phyloP scores from a whole-genome alignment of 345 rosid genomes.

The Laguncularia racemosa region DNA sequence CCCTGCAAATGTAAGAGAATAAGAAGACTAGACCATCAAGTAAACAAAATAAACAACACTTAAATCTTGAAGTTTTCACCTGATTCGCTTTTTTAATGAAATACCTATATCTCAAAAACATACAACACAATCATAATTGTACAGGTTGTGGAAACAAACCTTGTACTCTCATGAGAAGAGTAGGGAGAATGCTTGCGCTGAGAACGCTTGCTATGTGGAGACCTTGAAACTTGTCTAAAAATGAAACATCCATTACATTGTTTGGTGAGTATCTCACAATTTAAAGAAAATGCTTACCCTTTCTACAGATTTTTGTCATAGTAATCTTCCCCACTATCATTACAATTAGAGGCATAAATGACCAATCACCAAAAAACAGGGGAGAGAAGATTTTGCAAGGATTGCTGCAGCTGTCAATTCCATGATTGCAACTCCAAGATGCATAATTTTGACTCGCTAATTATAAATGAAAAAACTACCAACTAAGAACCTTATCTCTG shows the following conservation, averaged over 20 bases:
- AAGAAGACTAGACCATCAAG: constrained; percentile 3
- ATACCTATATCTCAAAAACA: constrained; percentile 30
- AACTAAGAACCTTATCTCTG: too few relatives aligned
- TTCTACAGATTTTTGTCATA: constrained; percentile 10
- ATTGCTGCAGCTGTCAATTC: too few relatives aligned
- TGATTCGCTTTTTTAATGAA: constrained; percentile 23
- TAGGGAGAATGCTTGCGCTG: constrained; percentile 94
- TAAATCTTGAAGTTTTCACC: constrained; percentile 38
- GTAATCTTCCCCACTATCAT: constrained; percentile 6
- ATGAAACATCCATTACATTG: constrained; percentile 80
- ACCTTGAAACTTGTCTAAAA: constrained; percentile 96
- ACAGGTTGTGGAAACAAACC: constrained; percentile 43
- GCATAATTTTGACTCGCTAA: too few relatives aligned
- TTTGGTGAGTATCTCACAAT: constrained; percentile 43
- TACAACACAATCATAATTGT: constrained; percentile 24
- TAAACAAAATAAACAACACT: neutral
- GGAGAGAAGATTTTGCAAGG: too few relatives aligned
- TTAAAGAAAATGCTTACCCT: constrained; percentile 31
- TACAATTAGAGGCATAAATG: too few relatives aligned
- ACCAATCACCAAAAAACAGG: too few relatives aligned
- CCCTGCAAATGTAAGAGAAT: constrained; percentile 34
- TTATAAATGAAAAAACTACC: too few relatives aligned
- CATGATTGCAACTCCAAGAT: too few relatives aligned
- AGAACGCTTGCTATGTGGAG: constrained; percentile 99
- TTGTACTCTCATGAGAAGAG: constrained; percentile 82